Evolutionary conservation across 768 basidiomycete genomes (phyloP).

Genomic region (Epithele typhae): DNA sequence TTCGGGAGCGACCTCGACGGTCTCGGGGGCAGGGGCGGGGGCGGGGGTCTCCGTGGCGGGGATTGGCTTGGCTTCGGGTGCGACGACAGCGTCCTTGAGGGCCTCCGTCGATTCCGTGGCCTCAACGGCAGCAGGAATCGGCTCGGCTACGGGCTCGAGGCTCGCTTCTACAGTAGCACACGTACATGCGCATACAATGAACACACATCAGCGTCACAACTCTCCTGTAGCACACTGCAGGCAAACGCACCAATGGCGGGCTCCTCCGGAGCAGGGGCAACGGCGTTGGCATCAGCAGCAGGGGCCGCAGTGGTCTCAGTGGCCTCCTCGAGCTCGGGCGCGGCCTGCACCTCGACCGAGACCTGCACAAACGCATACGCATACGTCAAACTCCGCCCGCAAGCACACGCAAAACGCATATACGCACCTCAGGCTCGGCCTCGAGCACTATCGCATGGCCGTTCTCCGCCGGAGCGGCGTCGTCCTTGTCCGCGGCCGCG

Average conservation of each 20-base stretch:
- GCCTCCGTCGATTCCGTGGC: neutral
- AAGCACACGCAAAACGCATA: neutral
- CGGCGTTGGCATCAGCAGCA: neutral
- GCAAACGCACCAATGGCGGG: too few relatives aligned
- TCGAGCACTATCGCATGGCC: too few relatives aligned
- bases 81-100: too few relatives aligned
- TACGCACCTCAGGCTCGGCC: neutral
- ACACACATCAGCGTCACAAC: too few relatives aligned
- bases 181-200: too few relatives aligned
- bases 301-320: neutral
- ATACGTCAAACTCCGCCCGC: neutral
- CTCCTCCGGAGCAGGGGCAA: neutral
- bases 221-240: too few relatives aligned
- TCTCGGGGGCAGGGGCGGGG: neutral
- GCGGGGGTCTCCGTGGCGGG: slow-evolving; percentile 1
- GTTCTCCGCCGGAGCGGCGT: too few relatives aligned
- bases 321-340: neutral
- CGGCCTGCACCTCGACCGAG: neutral
- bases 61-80: neutral
- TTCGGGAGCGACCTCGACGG: slow-evolving; percentile 1
- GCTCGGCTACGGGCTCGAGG: too few relatives aligned
- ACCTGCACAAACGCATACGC: neutral
- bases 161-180: too few relatives aligned
- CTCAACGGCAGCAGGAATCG: neutral
- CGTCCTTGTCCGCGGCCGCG: too few relatives aligned